Evolutionary conservation across 495 filamentous ascomycete species (phyloP).

Genomic region (Penicillium dipodomyicola): DNA sequence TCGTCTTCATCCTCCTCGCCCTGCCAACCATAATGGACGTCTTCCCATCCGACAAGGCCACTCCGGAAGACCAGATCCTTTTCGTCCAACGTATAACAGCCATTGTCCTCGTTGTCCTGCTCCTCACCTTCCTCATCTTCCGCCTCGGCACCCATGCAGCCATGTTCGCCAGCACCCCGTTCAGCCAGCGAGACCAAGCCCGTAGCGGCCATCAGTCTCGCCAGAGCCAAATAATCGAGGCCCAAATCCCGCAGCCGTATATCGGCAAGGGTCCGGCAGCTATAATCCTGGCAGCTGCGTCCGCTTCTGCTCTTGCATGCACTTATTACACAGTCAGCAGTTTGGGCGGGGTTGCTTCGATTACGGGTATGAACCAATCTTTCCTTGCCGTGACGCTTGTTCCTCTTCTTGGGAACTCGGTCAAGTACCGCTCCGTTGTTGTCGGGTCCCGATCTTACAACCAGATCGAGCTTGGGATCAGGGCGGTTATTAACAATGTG

Average conservation of each 20-base stretch:
- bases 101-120: constrained; percentile 61
- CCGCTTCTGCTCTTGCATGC: constrained; percentile 23
- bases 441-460: constrained; percentile 15
- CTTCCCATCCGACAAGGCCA: constrained; percentile 14
- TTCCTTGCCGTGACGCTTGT: constrained; percentile 28
- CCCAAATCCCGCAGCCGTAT: constrained; percentile 3
- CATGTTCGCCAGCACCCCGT: constrained; percentile 16
- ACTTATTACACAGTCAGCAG: constrained; percentile 26
- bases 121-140: constrained; percentile 65
- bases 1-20: constrained; percentile 22
- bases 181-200: constrained; percentile 1
- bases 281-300: constrained; percentile 16
- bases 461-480: constrained; percentile 28
- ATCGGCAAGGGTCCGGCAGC: background rate
- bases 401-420: constrained; percentile 28
- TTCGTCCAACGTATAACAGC: constrained; percentile 19
- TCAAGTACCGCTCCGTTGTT: constrained; percentile 24
- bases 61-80: constrained; percentile 39
- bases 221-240: constrained; percentile 1
- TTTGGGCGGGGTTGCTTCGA: constrained; percentile 16
- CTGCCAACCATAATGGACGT: constrained; percentile 30
- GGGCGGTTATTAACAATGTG: constrained; percentile 25
- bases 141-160: constrained; percentile 26
- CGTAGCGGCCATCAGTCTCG: background rate
- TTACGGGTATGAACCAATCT: constrained; percentile 17